Evolutionary conservation across 352 stramenopile species (phyloP), one percentile per base, ranked within the genome.

Genomic region (Phytophthora melonis): DNA sequence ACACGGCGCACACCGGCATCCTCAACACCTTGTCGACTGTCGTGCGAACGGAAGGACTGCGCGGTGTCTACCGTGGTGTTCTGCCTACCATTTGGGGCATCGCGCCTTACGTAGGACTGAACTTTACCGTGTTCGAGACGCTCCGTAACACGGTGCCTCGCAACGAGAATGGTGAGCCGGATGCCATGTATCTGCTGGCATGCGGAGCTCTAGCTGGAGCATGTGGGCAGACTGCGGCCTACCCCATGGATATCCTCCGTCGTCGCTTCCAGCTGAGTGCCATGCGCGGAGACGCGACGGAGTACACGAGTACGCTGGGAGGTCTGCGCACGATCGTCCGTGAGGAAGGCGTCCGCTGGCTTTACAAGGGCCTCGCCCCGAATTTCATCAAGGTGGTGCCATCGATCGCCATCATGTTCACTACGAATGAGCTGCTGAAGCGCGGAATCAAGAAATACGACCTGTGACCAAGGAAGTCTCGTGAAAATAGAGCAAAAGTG

Each of bases 401-500:
- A 60, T 93, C 86, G 30, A 88, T 93, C 34, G 89, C 89, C 49
- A 92, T 94, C 74, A 92, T 92, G 83, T 93, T 94, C 69, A 92
- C 87, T 47, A 88, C 84, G 41, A 94, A 93, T 66, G 84, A 94
- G 68, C 57, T 90, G 65, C 84, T 94, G 54, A 83, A 93, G 66
- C 83, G 85, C 23, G 47, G 21, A 5, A 47, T 81, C 58, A 75
- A 78, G 19, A 72, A 75, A 55, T 79, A 70, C 56, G 62, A 78
- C 11, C 21, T 66, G 66, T 72, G 56, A 70, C 36, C 54, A 59
- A 53, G 18, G n/a, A 45, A 30, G 14, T 58, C 34, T 58, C 25
- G 60, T 71, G 47, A 68, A 71, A 25, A 72, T 76, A 77, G 53
- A 77, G 41, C 54, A 55, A 64, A 60, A 61, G 8, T 49, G 21